phyloP scores from a whole-genome alignment of 2,329 filamentous ascomycete genomes.

The Hypoxylon sp. region DNA sequence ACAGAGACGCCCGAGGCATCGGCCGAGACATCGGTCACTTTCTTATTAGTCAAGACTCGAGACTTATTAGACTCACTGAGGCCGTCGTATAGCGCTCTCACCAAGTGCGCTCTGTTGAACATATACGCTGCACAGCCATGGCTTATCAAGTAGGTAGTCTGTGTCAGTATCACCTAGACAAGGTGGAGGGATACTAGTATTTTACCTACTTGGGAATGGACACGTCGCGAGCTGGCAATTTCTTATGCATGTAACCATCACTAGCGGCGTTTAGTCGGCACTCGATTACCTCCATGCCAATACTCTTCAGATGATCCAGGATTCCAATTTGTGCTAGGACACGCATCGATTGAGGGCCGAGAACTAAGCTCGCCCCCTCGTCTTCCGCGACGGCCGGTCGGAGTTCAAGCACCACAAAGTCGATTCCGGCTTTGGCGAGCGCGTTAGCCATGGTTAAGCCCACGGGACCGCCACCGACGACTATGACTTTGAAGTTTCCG shows the following conservation, averaged over 20 bases:
- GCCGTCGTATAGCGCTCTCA: slow-evolving; percentile 31
- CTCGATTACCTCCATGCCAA: slow-evolving; percentile 3
- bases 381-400: slow-evolving; percentile 33
- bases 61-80: slow-evolving; percentile 28
- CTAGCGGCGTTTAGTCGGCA: not conserved
- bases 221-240: not conserved
- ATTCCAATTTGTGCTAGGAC: slow-evolving; percentile 38
- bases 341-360: slow-evolving; percentile 32
- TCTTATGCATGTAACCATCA: slow-evolving; percentile 13
- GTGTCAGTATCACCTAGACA: slow-evolving; percentile 1
- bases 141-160: slow-evolving; percentile 19
- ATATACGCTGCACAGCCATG: slow-evolving; percentile 18
- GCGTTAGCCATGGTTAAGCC: slow-evolving; percentile 53
- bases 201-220: slow-evolving; percentile 7
- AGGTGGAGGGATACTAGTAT: not conserved
- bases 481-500: slow-evolving; percentile 47
- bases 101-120: slow-evolving; percentile 35
- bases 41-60: slow-evolving; percentile 37
- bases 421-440: slow-evolving; percentile 53
- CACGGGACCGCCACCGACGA: slow-evolving; percentile 53
- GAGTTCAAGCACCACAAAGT: slow-evolving; percentile 58
- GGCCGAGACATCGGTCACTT: slow-evolving; percentile 25
- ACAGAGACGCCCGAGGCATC: slow-evolving; percentile 34
- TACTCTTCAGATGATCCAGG: slow-evolving; percentile 20
- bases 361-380: slow-evolving; percentile 37